Evolutionary conservation across 768 basidiomycete genomes (phyloP).

Genomic region (Lentinula detonsa): DNA sequence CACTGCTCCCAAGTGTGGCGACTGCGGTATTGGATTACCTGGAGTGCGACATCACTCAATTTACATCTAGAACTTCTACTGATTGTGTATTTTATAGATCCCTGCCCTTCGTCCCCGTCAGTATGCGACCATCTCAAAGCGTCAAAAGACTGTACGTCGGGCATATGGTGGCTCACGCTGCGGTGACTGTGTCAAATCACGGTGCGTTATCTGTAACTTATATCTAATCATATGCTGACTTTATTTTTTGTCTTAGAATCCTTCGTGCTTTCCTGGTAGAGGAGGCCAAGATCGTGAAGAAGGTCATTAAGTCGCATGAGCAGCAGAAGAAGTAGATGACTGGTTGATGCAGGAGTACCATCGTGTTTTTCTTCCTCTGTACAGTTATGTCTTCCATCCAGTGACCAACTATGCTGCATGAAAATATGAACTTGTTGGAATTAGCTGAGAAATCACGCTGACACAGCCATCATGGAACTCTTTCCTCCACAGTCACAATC

Average conservation of each 20-base stretch:
- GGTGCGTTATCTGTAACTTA: conserved; percentile 43
- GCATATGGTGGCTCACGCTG: conserved; percentile 98
- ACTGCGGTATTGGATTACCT: conserved; percentile 90
- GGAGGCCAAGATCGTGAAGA: conserved; percentile 99
- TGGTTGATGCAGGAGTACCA: background rate
- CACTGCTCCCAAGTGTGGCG: conserved; percentile 93
- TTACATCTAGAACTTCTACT: background rate
- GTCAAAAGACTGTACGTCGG: conserved; percentile 92
- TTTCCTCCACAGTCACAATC: conserved; percentile 49
- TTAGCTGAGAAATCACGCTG: background rate
- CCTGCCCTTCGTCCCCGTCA: conserved; percentile 94
- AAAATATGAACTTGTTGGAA: background rate
- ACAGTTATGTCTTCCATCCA: background rate
- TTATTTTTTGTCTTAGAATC: conserved; percentile 51
- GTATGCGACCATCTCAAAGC: conserved; percentile 95
- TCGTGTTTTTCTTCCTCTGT: background rate
- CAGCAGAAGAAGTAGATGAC: conserved; percentile 15
- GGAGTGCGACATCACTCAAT: conserved; percentile 60
- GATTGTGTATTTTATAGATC: conserved; percentile 42
- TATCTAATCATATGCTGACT: conserved; percentile 7
- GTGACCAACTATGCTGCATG: background rate
- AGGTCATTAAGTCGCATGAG: conserved; percentile 92
- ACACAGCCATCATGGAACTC: conserved; percentile 10
- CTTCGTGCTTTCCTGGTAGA: conserved; percentile 98
- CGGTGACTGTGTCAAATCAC: conserved; percentile 90